Conservation (phyloP, 805 yeast species). For the Wickerhamomyces pijperi region DNA sequence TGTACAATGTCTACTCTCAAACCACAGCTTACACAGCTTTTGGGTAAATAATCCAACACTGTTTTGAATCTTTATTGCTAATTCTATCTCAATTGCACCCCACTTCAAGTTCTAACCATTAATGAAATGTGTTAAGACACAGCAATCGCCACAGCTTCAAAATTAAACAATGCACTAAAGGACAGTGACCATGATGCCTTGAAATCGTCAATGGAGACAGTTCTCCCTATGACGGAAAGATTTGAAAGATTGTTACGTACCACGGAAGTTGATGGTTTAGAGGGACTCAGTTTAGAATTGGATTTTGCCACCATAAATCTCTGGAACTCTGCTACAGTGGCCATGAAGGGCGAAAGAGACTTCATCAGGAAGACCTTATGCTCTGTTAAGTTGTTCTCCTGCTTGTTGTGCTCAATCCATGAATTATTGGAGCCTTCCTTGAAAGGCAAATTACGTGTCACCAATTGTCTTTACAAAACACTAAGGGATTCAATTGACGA, state of each 20-base stretch:
- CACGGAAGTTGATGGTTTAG: constrained; percentile 10
- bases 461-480: constrained; percentile 21
- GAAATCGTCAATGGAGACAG: constrained; percentile 11
- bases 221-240: constrained; percentile 23
- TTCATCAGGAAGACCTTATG: constrained; percentile 6
- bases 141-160: constrained; percentile 7
- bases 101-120: neutral
- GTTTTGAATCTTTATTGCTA: too few species aligned
- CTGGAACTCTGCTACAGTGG: constrained; percentile 26
- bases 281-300: constrained; percentile 12
- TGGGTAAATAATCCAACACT: constrained; percentile 7
- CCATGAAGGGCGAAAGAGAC: constrained; percentile 14
- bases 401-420: constrained; percentile 21
- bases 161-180: constrained; percentile 5
- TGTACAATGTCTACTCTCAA: constrained; percentile 8
- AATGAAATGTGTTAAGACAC: constrained; percentile 5
- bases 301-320: constrained; percentile 22
- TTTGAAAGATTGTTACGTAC: constrained; percentile 19
- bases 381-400: constrained; percentile 17
- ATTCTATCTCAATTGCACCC: too few species aligned
- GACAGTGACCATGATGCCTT: constrained; percentile 10
- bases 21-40: constrained; percentile 11
- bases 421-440: constrained; percentile 17
- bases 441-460: constrained; percentile 18
- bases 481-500: constrained; percentile 21